Evolutionary conservation across 352 stramenopile species (phyloP).

Genomic region (Hyphochytrium catenoides): DNA sequence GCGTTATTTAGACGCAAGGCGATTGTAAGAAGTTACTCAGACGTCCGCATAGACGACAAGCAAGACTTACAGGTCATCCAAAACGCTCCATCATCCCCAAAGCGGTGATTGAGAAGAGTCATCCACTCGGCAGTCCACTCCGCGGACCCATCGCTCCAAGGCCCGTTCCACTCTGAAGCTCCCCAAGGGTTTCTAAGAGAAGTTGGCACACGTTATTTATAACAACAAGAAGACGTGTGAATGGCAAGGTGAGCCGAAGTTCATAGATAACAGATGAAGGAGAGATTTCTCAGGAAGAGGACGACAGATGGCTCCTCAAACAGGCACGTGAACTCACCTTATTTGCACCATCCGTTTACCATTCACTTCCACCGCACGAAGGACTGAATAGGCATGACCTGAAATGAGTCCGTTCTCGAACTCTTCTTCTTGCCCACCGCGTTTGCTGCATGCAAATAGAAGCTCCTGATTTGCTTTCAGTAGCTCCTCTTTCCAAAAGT

Average conservation of each 20-base stretch:
- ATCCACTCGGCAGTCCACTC: constrained; percentile 25
- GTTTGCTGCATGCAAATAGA: constrained; percentile 13
- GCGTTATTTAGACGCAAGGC: too few relatives aligned
- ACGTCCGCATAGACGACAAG: too few relatives aligned
- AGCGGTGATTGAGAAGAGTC: constrained; percentile 14
- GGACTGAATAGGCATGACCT: constrained; percentile 28
- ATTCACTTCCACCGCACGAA: constrained; percentile 16
- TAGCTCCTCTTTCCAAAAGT: constrained; percentile 17
- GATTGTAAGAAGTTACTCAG: too few relatives aligned
- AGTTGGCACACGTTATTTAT: constrained; percentile 7
- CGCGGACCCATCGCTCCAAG: constrained; percentile 19
- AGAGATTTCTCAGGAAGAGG: constrained; percentile 4
- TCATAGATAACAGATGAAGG: constrained; percentile 2
- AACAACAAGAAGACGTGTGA: not conserved
- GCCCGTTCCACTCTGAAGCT: constrained; percentile 21
- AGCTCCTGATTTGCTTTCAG: constrained; percentile 16
- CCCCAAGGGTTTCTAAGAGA: constrained; percentile 36
- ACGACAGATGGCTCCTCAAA: constrained; percentile 7
- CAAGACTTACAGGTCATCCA: constrained; percentile 40
- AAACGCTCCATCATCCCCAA: constrained; percentile 27
- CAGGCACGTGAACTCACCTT: too few relatives aligned
- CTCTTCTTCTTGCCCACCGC: constrained; percentile 3
- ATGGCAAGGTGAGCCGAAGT: not conserved
- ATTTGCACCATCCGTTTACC: constrained; percentile 15
- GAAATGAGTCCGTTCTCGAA: constrained; percentile 16